Percentiles rank a stretch among this genome's conserved stretches.
phyloP scores from a whole-genome alignment of 768 basidiomycete genomes.

The Kwoniella dendrophila region DNA sequence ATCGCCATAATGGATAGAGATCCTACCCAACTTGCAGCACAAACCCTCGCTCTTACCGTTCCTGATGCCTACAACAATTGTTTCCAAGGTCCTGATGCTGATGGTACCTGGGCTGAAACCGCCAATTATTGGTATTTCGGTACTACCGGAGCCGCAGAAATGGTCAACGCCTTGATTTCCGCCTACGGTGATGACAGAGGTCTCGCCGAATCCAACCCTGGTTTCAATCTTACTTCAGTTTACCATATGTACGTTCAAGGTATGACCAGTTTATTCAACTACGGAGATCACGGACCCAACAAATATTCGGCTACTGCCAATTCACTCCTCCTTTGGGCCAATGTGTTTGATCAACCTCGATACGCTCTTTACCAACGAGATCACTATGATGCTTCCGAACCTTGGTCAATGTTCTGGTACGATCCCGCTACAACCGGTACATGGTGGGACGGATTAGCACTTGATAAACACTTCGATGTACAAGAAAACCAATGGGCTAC shows the following conservation, averaged over 20 bases:
- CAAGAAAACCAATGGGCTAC: slow-evolving; percentile 78
- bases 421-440: slow-evolving; percentile 78
- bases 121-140: slow-evolving; percentile 76
- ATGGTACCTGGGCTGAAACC: slow-evolving; percentile 93
- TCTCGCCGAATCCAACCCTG: slow-evolving; percentile 70
- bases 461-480: slow-evolving; percentile 82
- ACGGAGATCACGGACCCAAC: slow-evolving; percentile 80
- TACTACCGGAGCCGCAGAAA: slow-evolving; percentile 85
- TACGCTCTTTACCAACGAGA: slow-evolving; percentile 92
- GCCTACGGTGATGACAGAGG: slow-evolving; percentile 84
- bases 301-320: slow-evolving; percentile 95
- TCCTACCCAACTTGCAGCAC: slow-evolving; percentile 74
- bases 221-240: slow-evolving; percentile 70
- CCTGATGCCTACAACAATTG: slow-evolving; percentile 78
- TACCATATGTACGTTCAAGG: slow-evolving; percentile 91
- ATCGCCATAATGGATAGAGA: slow-evolving; percentile 75
- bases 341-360: slow-evolving; percentile 68
- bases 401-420: slow-evolving; percentile 91
- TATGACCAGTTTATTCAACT: slow-evolving; percentile 66
- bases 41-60: slow-evolving; percentile 70
- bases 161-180: slow-evolving; percentile 75
- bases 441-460: slow-evolving; percentile 81
- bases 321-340: slow-evolving; percentile 74
- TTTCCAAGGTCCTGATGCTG: slow-evolving; percentile 61
- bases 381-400: slow-evolving; percentile 72